Evolutionary conservation across 345 rosid genomes (phyloP).

Genomic region (Melaleuca alternifolia): DNA sequence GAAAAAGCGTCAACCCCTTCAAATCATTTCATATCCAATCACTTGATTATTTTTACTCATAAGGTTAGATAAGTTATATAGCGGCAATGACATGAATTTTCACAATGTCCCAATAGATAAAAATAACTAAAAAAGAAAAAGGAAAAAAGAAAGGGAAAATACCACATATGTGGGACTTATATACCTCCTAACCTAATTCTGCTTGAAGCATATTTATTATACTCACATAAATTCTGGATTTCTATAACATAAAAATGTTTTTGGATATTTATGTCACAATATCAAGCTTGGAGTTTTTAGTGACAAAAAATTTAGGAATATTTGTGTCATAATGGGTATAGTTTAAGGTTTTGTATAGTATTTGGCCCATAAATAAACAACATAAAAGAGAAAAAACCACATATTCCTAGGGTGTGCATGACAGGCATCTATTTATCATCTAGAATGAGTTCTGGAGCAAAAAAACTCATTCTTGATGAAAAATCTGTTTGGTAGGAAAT

Average conservation of each 20-base stretch:
- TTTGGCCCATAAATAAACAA: neutral
- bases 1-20: neutral
- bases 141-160: too few species aligned
- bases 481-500: too few species aligned
- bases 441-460: too few species aligned
- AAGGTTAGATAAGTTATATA: neutral
- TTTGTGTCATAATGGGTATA: neutral
- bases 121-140: too few species aligned
- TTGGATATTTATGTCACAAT: rapidly evolving
- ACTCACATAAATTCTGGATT: too few species aligned
- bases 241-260: too few species aligned
- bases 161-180: too few species aligned
- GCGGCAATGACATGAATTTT: neutral
- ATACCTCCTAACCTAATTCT: neutral
- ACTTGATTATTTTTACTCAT: neutral
- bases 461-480: too few species aligned
- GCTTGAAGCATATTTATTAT: neutral
- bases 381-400: neutral
- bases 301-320: rapidly evolving
- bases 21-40: neutral
- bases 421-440: too few species aligned
- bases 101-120: neutral
- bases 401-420: too few species aligned
- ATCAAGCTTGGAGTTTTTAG: neutral
- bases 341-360: too few species aligned